Conservation (phyloP, 2,329 filamentous ascomycete genomes). For the Fusarium robinianum region DNA sequence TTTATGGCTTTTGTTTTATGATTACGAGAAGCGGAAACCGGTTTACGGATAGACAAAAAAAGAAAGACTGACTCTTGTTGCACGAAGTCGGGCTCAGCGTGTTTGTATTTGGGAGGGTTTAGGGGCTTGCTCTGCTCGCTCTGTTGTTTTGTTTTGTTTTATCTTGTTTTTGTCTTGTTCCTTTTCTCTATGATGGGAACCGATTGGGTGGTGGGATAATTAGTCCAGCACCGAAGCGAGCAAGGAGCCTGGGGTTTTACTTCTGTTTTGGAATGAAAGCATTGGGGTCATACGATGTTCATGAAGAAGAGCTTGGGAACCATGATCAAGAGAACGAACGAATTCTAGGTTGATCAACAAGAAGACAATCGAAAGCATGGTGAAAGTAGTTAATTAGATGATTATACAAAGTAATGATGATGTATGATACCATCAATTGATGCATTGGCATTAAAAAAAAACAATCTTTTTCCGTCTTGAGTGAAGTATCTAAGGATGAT, state of each 20-base stretch:
- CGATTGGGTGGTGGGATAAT: neutral
- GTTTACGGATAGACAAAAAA: constrained; percentile 30
- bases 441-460: no score
- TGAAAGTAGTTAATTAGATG: no score
- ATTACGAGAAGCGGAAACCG: constrained; percentile 8
- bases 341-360: constrained; percentile 7
- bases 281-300: constrained; percentile 20
- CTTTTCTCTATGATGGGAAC: no score
- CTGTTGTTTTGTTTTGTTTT: neutral
- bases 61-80: constrained; percentile 6
- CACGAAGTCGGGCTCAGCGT: constrained; percentile 2
- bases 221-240: neutral
- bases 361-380: no score
- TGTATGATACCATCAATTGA: no score
- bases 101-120: constrained; percentile 6
- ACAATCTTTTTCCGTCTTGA: no score
- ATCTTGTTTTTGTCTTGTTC: no score
- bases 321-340: constrained; percentile 9
- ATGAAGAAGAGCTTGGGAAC: no score
- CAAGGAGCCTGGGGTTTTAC: neutral
- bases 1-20: neutral
- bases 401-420: no score
- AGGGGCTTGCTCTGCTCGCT: no score
- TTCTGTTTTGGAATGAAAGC: constrained; percentile 1
- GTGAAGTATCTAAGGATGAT: no score